Percentiles rank a stretch among this genome's conserved stretches.
Conservation (phyloP, 345 rosid genomes). For the Corchorus olitorius region DNA sequence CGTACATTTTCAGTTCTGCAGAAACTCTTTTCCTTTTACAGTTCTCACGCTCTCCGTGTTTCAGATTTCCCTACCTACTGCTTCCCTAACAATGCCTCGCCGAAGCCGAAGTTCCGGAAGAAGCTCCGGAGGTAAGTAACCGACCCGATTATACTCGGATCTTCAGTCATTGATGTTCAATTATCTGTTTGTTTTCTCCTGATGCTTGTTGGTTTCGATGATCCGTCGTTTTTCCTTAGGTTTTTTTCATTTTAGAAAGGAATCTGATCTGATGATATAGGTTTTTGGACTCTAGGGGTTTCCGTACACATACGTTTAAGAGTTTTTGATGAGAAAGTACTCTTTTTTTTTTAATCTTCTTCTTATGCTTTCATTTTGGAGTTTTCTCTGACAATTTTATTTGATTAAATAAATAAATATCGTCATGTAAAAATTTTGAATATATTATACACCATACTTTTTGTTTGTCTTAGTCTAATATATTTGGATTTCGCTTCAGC, state of each 20-base stretch:
- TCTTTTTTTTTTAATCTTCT: not conserved
- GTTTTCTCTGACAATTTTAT: not conserved
- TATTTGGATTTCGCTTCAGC: no score
- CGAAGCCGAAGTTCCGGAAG: conserved; percentile 18
- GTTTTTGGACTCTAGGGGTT: no score
- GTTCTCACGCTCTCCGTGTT: not conserved
- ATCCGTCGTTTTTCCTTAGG: not conserved
- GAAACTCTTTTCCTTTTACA: not conserved
- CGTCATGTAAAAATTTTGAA: not conserved
- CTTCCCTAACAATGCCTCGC: conserved; percentile 22
- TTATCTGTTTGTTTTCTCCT: not conserved
- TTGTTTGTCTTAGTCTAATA: not conserved
- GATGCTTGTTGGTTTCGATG: not conserved
- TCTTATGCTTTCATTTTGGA: not conserved
- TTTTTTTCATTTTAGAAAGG: not conserved
- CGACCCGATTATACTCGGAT: not conserved
- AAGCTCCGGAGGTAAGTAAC: conserved; percentile 20
- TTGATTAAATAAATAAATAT: not conserved
- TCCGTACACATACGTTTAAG: not conserved
- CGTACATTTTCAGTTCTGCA: not conserved
- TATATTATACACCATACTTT: not conserved
- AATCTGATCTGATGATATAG: not conserved
- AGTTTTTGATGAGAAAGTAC: not conserved
- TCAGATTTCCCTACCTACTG: not conserved
- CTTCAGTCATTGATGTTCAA: not conserved